These are phyloP conservation scores for Phytophthora citrophthora DNA, from an alignment of 352 stramenopile species.

Conservation along the genomic window DNA sequence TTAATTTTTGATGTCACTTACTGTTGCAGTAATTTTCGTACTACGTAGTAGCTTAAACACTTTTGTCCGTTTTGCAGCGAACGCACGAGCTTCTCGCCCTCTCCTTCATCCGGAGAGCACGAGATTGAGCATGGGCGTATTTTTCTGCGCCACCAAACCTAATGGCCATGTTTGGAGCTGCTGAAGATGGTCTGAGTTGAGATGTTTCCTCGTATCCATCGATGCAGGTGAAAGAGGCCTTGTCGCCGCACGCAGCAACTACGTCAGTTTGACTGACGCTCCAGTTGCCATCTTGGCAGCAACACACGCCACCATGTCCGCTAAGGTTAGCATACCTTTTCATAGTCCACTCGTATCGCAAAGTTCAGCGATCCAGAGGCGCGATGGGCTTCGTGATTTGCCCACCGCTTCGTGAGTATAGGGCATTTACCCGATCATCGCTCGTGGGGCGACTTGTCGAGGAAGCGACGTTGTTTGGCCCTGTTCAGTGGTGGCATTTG, in stretches of 20 bases:
- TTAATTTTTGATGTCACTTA: slow-evolving; percentile 9
- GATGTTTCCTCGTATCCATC: background rate
- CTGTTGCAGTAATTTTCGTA: slow-evolving; percentile 9
- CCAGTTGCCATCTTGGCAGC: slow-evolving; percentile 2
- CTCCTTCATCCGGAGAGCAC: slow-evolving; percentile 29
- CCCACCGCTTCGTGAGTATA: slow-evolving; percentile 16
- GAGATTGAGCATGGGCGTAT: slow-evolving; percentile 19
- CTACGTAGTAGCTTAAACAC: slow-evolving; percentile 7
- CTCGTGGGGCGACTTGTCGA: slow-evolving; percentile 44
- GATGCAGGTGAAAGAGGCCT: background rate
- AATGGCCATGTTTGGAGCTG: slow-evolving; percentile 1
- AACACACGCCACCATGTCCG: slow-evolving; percentile 2
- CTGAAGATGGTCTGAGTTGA: background rate
- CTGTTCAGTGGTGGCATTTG: slow-evolving; percentile 47
- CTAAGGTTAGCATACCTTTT: background rate
- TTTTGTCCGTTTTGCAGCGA: slow-evolving; percentile 12
- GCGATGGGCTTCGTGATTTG: background rate
- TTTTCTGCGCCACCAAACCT: slow-evolving; percentile 9
- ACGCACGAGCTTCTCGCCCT: slow-evolving; percentile 7
- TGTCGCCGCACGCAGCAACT: background rate
- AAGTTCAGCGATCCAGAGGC: too few species aligned
- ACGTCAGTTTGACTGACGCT: background rate
- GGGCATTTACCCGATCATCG: slow-evolving; percentile 34
- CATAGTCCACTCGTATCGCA: background rate
- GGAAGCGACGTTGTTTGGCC: slow-evolving; percentile 53